Evolutionary conservation across 2,329 filamentous ascomycete genomes (phyloP).

Genomic region (Colletotrichum shisoi): DNA sequence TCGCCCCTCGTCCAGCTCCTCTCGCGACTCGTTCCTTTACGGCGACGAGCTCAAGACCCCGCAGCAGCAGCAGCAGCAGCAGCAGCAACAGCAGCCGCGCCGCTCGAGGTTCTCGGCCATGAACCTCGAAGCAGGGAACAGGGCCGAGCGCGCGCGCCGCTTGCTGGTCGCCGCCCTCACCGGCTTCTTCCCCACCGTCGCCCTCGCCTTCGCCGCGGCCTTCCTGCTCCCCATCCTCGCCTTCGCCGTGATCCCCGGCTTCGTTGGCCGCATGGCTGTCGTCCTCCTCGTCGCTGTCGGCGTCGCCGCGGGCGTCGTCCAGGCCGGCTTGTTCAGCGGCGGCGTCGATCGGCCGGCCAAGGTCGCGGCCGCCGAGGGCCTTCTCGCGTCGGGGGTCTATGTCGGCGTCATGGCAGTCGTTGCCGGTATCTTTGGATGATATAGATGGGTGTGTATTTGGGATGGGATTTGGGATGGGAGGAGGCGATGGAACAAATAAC

Average conservation of each 20-base stretch:
- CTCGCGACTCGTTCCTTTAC: not conserved
- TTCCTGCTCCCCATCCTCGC: constrained; percentile 66
- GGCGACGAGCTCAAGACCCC: constrained; percentile 36
- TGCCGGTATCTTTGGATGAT: constrained; percentile 43
- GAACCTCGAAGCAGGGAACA: constrained; percentile 18
- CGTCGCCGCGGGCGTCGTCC: constrained; percentile 47
- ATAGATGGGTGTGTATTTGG: too few species aligned
- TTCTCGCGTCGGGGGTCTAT: constrained; percentile 48
- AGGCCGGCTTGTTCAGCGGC: constrained; percentile 45
- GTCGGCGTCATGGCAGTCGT: constrained; percentile 50
- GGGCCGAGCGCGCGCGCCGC: constrained; percentile 7
- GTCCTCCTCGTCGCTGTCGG: constrained; percentile 61
- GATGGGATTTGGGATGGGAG: not conserved
- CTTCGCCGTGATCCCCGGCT: constrained; percentile 65
- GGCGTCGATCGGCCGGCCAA: constrained; percentile 40
- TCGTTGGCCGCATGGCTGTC: constrained; percentile 65
- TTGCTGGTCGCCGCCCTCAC: not conserved
- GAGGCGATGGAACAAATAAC: not conserved
- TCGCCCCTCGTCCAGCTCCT: constrained; percentile 8
- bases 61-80: constrained; percentile 21
- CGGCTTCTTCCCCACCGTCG: constrained; percentile 44
- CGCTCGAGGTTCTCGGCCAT: not conserved
- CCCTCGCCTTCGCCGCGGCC: constrained; percentile 58
- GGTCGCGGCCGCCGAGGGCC: constrained; percentile 34
- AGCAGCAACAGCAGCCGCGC: constrained; percentile 25